Conservation (phyloP, 495 filamentous ascomycete species). For the Parathielavia appendiculata region DNA sequence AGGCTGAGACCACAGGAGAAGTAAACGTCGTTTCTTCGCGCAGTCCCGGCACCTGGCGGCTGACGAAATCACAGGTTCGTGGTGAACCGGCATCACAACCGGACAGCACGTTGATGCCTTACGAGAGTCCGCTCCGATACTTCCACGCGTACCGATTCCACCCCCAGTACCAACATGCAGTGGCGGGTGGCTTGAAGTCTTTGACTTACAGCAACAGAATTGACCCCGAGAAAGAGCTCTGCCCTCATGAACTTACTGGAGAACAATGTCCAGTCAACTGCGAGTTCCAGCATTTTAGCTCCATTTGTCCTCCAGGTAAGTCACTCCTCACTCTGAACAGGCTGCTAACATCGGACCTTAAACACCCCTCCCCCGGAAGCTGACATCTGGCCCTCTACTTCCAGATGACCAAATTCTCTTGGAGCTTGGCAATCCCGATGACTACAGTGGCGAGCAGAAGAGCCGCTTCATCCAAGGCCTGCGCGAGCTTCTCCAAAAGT, state of each 20-base stretch:
- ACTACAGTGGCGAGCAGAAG: conserved; percentile 63
- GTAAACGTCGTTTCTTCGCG: conserved; percentile 31
- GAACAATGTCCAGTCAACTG: conserved; percentile 75
- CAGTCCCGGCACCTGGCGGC: not conserved
- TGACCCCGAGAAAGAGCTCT: conserved; percentile 65
- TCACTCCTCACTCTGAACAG: conserved; percentile 30
- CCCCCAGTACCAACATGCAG: conserved; percentile 61
- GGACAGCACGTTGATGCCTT: conserved; percentile 54
- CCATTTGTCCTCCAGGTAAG: conserved; percentile 78
- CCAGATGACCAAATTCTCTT: conserved; percentile 84
- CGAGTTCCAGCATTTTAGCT: conserved; percentile 72
- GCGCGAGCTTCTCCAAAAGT: conserved; percentile 64
- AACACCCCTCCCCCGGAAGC: conserved; percentile 37
- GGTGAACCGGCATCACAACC: conserved; percentile 4
- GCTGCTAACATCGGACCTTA: conserved; percentile 32
- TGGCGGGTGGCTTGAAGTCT: conserved; percentile 75
- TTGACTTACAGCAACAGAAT: conserved; percentile 90
- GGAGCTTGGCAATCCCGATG: conserved; percentile 72
- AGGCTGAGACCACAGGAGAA: conserved; percentile 30
- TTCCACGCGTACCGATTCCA: conserved; percentile 91
- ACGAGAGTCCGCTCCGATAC: conserved; percentile 72
- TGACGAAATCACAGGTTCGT: conserved; percentile 21
- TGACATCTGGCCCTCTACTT: conserved; percentile 54
- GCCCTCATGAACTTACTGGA: conserved; percentile 65
- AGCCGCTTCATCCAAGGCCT: conserved; percentile 70